Evolutionary conservation across 129 eudicot genomes (phyloP).

Genomic region (Erigeron canadensis): DNA sequence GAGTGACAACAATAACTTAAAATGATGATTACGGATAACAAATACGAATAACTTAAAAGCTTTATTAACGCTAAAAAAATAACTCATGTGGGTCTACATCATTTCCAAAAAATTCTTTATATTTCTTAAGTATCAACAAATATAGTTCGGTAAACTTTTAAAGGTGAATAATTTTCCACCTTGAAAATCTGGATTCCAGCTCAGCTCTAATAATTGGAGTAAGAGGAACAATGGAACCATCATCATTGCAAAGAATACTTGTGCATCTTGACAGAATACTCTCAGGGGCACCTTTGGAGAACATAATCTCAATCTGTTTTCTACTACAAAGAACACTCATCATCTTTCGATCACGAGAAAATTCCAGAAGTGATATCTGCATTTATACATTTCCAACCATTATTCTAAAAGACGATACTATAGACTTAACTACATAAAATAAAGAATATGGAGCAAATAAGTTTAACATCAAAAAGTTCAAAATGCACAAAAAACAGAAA

Average conservation of each 20-base stretch:
- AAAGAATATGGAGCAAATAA: background rate
- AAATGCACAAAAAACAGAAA: conserved; percentile 14
- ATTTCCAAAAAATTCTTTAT: conserved; percentile 3
- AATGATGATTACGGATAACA: background rate
- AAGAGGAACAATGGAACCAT: conserved; percentile 86
- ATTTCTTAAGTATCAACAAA: conserved; percentile 8
- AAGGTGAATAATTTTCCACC: conserved; percentile 40
- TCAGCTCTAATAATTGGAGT: conserved; percentile 66
- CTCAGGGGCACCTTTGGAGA: conserved; percentile 99
- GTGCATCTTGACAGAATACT: conserved; percentile 86
- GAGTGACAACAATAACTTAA: background rate
- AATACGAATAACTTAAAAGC: conserved; percentile 10
- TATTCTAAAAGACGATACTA: background rate
- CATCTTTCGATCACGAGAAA: conserved; percentile 99
- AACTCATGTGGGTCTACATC: conserved; percentile 5
- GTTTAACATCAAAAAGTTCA: background rate
- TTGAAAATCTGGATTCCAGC: conserved; percentile 77
- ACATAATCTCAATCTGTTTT: conserved; percentile 88
- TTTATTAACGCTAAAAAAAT: background rate
- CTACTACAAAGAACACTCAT: conserved; percentile 99
- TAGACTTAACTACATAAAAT: background rate
- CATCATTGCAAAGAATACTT: conserved; percentile 81
- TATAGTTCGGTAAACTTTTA: background rate
- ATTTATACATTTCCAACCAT: conserved; percentile 23
- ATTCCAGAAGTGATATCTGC: conserved; percentile 87